A percentile compares a stretch with the other conserved stretches of the same genome.
Conservation (phyloP, 2,329 filamentous ascomycete species). For the Pezicula radicicola region DNA sequence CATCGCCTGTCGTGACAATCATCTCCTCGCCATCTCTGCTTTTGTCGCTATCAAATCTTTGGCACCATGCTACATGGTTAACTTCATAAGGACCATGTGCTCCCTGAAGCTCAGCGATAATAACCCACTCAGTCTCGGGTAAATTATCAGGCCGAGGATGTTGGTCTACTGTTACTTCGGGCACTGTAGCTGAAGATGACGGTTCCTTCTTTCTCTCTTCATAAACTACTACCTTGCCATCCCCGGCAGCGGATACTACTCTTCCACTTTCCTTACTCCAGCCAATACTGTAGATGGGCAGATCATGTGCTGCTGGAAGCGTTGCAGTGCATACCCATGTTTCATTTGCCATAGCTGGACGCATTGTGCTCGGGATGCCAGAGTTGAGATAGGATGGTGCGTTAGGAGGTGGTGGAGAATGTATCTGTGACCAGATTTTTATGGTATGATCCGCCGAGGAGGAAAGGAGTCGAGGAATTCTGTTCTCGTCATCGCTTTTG, state of each 20-base stretch:
- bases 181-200: constrained; percentile 22
- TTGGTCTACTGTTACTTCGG: constrained; percentile 4
- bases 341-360: constrained; percentile 68
- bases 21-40: constrained; percentile 71
- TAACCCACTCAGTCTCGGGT: constrained; percentile 59
- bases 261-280: constrained; percentile 80
- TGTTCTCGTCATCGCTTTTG: constrained; percentile 26
- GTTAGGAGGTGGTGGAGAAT: constrained; percentile 26
- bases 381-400: constrained; percentile 33
- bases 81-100: constrained; percentile 92
- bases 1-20: constrained; percentile 86
- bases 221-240: constrained; percentile 79
- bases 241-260: constrained; percentile 85
- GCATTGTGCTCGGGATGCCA: constrained; percentile 86
- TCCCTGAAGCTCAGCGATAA: constrained; percentile 65
- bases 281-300: constrained; percentile 78
- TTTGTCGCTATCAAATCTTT: constrained; percentile 64
- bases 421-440: constrained; percentile 68
- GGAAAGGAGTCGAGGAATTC: constrained; percentile 61
- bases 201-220: constrained; percentile 47
- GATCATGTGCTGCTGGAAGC: constrained; percentile 72
- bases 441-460: constrained; percentile 82
- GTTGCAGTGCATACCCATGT: constrained; percentile 76
- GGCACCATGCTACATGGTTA: constrained; percentile 89
- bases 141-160: background rate